Conservation (phyloP, 257 asterid species). For the Ehretia macrophylla region DNA sequence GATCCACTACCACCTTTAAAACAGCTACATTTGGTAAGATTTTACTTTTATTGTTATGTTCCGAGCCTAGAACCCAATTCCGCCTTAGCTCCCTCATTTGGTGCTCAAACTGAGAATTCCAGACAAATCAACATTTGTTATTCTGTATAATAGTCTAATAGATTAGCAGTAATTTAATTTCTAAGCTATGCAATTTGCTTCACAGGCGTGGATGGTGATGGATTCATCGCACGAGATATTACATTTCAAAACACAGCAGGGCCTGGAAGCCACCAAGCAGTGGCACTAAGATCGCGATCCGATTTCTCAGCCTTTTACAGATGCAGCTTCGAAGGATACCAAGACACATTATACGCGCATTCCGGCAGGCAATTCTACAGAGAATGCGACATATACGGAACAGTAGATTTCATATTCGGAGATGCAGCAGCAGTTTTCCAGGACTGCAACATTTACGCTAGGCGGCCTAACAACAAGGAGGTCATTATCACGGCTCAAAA, state of each 20-base stretch:
- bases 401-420: slow-evolving; percentile 8
- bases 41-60: no score
- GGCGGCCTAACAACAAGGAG: not conserved
- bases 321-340: slow-evolving; percentile 10
- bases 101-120: no score
- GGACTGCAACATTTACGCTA: not conserved
- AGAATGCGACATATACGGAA: slow-evolving; percentile 6
- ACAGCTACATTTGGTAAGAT: slow-evolving; percentile 7
- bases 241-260: slow-evolving; percentile 2
- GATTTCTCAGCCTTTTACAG: slow-evolving; percentile 1
- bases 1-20: not conserved
- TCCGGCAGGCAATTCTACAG: not conserved
- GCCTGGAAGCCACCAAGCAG: not conserved
- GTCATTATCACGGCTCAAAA: slow-evolving; percentile 1
- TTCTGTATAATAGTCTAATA: no score
- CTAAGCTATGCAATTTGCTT: not conserved
- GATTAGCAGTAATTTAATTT: no score
- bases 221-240: slow-evolving; percentile 3
- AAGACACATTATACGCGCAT: slow-evolving; percentile 1
- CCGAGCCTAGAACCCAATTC: no score
- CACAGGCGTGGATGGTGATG: slow-evolving; percentile 1
- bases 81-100: no score
- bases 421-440: slow-evolving; percentile 2
- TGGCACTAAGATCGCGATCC: not conserved
- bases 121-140: no score